Evolutionary conservation across 2,329 filamentous ascomycete species (phyloP).

Genomic region (Monascus ruber): DNA sequence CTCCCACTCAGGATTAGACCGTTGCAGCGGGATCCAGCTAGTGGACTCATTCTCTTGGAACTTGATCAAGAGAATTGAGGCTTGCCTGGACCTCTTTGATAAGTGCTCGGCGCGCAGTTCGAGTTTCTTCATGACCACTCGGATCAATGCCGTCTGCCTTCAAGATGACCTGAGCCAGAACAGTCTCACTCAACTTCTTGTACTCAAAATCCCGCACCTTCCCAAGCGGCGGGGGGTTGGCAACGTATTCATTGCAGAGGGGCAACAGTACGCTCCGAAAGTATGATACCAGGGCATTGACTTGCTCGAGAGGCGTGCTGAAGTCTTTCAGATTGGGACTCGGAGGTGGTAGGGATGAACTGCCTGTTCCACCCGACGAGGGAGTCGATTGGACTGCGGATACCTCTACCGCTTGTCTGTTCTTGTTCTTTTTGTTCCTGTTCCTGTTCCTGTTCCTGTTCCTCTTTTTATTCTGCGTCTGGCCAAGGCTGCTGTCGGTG

Average conservation of each 20-base stretch:
- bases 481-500: neutral
- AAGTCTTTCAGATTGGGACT: slow-evolving; percentile 24
- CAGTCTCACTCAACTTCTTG: slow-evolving; percentile 32
- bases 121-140: slow-evolving; percentile 52
- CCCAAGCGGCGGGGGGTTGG: slow-evolving; percentile 26
- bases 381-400: slow-evolving; percentile 9
- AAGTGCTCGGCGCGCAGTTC: slow-evolving; percentile 37
- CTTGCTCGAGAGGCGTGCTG: slow-evolving; percentile 24
- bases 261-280: slow-evolving; percentile 28
- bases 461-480: slow-evolving; percentile 4
- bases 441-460: slow-evolving; percentile 11
- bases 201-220: slow-evolving; percentile 33
- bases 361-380: slow-evolving; percentile 6
- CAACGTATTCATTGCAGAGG: slow-evolving; percentile 26
- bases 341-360: slow-evolving; percentile 13
- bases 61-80: slow-evolving; percentile 18
- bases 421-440: slow-evolving; percentile 11
- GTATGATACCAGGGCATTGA: slow-evolving; percentile 25
- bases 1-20: no score
- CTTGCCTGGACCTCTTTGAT: slow-evolving; percentile 31
- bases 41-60: no score
- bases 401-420: slow-evolving; percentile 10
- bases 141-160: slow-evolving; percentile 61
- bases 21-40: no score
- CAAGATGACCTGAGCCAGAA: slow-evolving; percentile 32